A percentile compares a stretch with the other conserved stretches of the same genome.
phyloP scores from a whole-genome alignment of 2,329 filamentous ascomycete genomes.

The Beauveria sp. region DNA sequence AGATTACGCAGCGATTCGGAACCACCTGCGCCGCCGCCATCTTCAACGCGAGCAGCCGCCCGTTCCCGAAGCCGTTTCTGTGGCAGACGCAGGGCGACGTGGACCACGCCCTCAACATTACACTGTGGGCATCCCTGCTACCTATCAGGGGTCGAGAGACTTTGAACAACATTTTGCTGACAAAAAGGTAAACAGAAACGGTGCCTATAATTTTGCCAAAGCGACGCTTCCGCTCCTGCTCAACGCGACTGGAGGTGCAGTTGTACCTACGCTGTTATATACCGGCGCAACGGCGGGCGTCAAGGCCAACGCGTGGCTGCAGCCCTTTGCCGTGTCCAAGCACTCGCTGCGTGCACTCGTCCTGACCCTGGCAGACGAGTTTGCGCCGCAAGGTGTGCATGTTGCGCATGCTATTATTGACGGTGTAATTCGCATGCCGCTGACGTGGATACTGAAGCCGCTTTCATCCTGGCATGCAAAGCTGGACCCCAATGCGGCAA shows the following conservation, averaged over 20 bases:
- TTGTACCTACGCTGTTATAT: constrained; percentile 7
- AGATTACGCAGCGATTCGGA: constrained; percentile 3
- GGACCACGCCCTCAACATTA: not conserved
- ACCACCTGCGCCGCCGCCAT: constrained; percentile 2
- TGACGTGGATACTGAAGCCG: constrained; percentile 11
- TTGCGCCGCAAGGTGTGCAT: constrained; percentile 10
- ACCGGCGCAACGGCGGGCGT: constrained; percentile 10
- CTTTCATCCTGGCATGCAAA: constrained; percentile 11
- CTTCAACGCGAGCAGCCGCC: constrained; percentile 11
- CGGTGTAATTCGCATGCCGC: constrained; percentile 11
- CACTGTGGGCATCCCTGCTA: not conserved
- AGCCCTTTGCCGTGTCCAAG: constrained; percentile 9
- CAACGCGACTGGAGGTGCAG: not conserved
- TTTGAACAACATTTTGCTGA: not conserved
- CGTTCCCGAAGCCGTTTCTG: constrained; percentile 12
- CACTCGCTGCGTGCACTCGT: constrained; percentile 5
- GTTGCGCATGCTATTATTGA: constrained; percentile 11
- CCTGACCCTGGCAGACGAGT: not conserved
- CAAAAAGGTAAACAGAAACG: not conserved
- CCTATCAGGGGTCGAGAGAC: too few relatives aligned
- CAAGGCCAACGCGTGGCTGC: constrained; percentile 12
- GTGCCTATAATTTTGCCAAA: constrained; percentile 8
- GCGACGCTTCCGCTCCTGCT: constrained; percentile 5
- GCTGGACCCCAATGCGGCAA: constrained; percentile 6
- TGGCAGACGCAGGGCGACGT: constrained; percentile 8